phyloP scores from a whole-genome alignment of 1,284 basidiomycete species.

The Ceratobasidium sp. region DNA sequence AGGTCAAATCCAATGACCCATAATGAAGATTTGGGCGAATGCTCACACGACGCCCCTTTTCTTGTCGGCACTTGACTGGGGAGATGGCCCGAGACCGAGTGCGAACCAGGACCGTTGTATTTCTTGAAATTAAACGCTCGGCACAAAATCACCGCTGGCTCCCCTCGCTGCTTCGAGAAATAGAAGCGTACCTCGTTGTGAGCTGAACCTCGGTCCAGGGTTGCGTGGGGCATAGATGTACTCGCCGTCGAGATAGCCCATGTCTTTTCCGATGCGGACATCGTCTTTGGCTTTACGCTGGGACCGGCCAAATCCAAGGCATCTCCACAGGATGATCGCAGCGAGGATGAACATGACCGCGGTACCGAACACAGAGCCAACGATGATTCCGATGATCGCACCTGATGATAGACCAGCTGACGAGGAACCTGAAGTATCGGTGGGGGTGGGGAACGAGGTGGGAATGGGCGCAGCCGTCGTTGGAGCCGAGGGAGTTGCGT shows the following conservation, averaged over 20 bases:
- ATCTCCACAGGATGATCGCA: slow-evolving; percentile 9
- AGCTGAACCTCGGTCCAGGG: neutral
- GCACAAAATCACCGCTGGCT: neutral
- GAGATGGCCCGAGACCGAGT: neutral
- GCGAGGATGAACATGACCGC: slow-evolving; percentile 26
- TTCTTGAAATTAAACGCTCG: slow-evolving; percentile 3
- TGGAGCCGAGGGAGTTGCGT: neutral
- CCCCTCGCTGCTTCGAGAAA: neutral
- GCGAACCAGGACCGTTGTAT: neutral
- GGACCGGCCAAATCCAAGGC: neutral
- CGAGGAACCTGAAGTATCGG: neutral
- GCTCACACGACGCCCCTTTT: slow-evolving; percentile 21
- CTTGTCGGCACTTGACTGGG: neutral
- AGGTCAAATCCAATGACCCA: slow-evolving; percentile 18
- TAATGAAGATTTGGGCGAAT: neutral
- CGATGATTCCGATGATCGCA: slow-evolving; percentile 25
- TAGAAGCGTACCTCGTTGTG: slow-evolving; percentile 13
- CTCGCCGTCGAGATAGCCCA: slow-evolving; percentile 29
- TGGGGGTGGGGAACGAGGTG: neutral
- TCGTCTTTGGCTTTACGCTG: neutral
- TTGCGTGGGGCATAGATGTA: slow-evolving; percentile 21
- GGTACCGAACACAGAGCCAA: slow-evolving; percentile 30
- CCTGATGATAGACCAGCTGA: neutral
- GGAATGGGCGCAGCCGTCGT: slow-evolving; percentile 7
- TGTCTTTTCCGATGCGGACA: slow-evolving; percentile 4